Evolutionary conservation across 352 stramenopile species (phyloP).

Genomic region (Globisporangium lucens): DNA sequence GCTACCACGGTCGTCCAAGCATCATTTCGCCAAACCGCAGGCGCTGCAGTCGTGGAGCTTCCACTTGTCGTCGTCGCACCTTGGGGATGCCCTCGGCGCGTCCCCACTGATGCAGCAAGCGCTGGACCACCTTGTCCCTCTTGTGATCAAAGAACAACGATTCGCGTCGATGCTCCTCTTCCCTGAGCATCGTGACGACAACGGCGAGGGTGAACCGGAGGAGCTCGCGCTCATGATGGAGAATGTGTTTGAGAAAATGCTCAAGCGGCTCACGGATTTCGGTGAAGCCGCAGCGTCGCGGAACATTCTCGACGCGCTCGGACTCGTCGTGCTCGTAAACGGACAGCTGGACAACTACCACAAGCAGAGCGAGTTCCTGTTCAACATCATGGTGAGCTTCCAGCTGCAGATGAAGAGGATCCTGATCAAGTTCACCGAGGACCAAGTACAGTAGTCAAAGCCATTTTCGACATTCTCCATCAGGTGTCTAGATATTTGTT

Average conservation of each 20-base stretch:
- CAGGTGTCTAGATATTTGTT: not conserved
- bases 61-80: conserved; percentile 55
- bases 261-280: conserved; percentile 71
- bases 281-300: conserved; percentile 47
- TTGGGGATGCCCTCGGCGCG: conserved; percentile 48
- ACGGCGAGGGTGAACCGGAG: conserved; percentile 25
- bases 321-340: conserved; percentile 54
- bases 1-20: conserved; percentile 41
- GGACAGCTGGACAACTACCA: conserved; percentile 39
- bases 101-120: conserved; percentile 64
- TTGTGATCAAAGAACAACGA: conserved; percentile 50
- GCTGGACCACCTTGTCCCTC: conserved; percentile 58
- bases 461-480: not conserved
- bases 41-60: conserved; percentile 63
- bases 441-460: conserved; percentile 33
- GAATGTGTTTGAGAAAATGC: conserved; percentile 64
- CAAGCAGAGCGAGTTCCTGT: conserved; percentile 57
- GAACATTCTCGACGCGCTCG: conserved; percentile 68
- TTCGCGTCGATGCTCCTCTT: conserved; percentile 51
- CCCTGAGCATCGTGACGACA: conserved; percentile 21
- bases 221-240: conserved; percentile 62
- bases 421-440: conserved; percentile 78
- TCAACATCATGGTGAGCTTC: conserved; percentile 70
- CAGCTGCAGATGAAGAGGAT: conserved; percentile 78
- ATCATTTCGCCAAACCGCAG: conserved; percentile 56